Conservation (phyloP, 257 asterid genomes). For the Solanum lignicaule region DNA sequence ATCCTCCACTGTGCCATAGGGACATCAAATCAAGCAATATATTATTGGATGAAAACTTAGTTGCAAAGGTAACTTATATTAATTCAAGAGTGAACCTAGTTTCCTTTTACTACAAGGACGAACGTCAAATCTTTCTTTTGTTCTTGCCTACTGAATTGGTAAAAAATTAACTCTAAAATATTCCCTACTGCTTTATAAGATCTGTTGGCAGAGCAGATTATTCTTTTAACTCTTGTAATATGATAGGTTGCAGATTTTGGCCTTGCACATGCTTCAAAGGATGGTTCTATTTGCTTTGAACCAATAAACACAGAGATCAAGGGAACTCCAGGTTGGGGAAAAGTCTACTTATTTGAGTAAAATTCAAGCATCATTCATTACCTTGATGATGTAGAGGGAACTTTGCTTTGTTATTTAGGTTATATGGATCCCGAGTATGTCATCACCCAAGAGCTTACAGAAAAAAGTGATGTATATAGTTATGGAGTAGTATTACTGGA, state of each 20-base stretch:
- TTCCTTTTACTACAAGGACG: background rate
- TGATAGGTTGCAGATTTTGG: conserved; percentile 92
- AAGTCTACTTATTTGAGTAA: background rate
- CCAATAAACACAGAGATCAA: conserved; percentile 85
- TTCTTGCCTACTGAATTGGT: background rate
- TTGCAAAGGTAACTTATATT: conserved; percentile 59
- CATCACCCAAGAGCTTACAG: conserved; percentile 74
- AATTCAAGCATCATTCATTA: background rate
- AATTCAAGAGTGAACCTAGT: background rate
- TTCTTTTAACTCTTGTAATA: background rate
- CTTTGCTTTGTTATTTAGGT: conserved; percentile 31
- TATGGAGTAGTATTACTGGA: conserved; percentile 79
- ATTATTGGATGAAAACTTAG: conserved; percentile 64
- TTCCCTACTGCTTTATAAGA: background rate
- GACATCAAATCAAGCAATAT: conserved; percentile 93
- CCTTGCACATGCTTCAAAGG: conserved; percentile 87
- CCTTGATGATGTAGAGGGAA: background rate
- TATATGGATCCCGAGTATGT: conserved; percentile 89
- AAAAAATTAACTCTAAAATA: background rate
- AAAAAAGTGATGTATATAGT: conserved; percentile 84
- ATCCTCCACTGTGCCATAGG: conserved; percentile 94
- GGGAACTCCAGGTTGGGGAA: conserved; percentile 82
- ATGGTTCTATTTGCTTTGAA: conserved; percentile 87
- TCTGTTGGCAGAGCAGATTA: background rate
- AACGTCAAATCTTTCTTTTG: background rate